Evolutionary conservation across 805 yeast genomes (phyloP).

Genomic region (Metschnikowia gelsemii): DNA sequence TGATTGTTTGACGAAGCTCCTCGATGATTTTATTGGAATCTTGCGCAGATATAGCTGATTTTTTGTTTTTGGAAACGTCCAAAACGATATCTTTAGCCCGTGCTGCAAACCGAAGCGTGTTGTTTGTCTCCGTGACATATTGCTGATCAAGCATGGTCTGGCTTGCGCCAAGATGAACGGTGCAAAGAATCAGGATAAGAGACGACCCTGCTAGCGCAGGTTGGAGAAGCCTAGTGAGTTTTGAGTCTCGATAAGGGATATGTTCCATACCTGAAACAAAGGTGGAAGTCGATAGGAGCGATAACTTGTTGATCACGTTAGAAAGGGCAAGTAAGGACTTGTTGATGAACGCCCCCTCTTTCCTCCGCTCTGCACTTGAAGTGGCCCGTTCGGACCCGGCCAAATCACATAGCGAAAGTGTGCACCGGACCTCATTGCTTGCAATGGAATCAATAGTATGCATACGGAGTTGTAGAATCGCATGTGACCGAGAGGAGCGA

Average conservation of each 20-base stretch:
- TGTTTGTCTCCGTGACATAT: constrained; percentile 73
- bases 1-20: constrained; percentile 58
- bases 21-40: constrained; percentile 51
- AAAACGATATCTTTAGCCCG: constrained; percentile 84
- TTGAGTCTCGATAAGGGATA: constrained; percentile 91
- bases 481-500: constrained; percentile 88
- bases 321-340: constrained; percentile 87
- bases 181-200: constrained; percentile 80
- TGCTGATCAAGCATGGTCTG: constrained; percentile 30
- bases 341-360: constrained; percentile 92
- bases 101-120: constrained; percentile 88
- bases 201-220: constrained; percentile 90
- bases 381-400: constrained; percentile 93
- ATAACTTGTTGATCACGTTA: constrained; percentile 83
- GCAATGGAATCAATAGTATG: constrained; percentile 41
- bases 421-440: constrained; percentile 47
- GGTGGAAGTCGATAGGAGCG: constrained; percentile 33
- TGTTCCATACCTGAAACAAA: constrained; percentile 47
- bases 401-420: constrained; percentile 84
- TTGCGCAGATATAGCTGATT: constrained; percentile 31
- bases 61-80: constrained; percentile 56
- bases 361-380: constrained; percentile 71
- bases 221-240: constrained; percentile 83
- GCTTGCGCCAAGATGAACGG: constrained; percentile 62
- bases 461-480: constrained; percentile 72